Evolutionary conservation across 2,329 filamentous ascomycete species (phyloP).

Genomic region (Albophoma yamanashiensis): DNA sequence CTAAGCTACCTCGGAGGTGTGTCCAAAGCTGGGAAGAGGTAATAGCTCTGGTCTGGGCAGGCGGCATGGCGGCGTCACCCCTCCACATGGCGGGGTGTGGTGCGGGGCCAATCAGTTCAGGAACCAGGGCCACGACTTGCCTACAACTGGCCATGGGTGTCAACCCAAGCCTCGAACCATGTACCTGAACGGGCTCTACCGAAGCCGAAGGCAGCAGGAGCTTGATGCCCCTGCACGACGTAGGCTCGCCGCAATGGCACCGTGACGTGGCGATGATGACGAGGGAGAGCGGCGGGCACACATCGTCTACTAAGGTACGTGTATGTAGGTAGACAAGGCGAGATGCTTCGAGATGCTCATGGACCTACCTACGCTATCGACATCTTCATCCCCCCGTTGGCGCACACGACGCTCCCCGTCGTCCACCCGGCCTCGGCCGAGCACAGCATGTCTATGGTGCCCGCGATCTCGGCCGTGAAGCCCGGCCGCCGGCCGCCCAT

Average conservation of each 20-base stretch:
- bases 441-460: constrained; percentile 61
- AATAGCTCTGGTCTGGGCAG: neutral
- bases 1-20: neutral
- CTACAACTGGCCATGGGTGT: no score
- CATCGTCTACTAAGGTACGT: no score
- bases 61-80: neutral
- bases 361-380: constrained; percentile 24
- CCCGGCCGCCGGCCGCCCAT: constrained; percentile 24
- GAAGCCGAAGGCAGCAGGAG: neutral
- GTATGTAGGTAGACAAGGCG: no score
- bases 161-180: no score
- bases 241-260: neutral
- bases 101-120: neutral
- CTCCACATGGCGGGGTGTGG: neutral
- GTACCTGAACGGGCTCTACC: neutral
- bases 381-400: constrained; percentile 46
- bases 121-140: neutral
- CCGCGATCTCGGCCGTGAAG: constrained; percentile 48
- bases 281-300: neutral
- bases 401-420: constrained; percentile 61
- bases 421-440: constrained; percentile 56
- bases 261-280: neutral
- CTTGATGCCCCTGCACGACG: neutral
- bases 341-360: no score
- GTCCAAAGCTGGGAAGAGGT: neutral